Percentiles rank a stretch among this genome's conserved stretches.
Evolutionary conservation across 192 early-diverging fungal species (phyloP).

Genomic region (Spinellus fusiger): DNA sequence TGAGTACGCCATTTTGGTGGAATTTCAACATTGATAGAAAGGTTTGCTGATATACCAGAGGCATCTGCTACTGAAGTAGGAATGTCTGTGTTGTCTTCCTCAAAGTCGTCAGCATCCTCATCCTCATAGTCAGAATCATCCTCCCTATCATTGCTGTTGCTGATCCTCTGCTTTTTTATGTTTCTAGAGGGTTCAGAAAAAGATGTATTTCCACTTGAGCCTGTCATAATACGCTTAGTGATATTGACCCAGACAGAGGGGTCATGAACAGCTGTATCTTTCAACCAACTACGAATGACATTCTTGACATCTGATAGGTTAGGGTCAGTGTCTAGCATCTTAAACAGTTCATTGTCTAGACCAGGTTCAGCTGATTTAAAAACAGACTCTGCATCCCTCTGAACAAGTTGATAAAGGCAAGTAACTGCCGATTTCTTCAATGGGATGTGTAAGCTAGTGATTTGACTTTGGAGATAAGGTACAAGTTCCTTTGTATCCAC

Average conservation of each 20-base stretch:
- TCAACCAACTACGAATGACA: slow-evolving; percentile 55
- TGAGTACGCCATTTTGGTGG: slow-evolving; percentile 75
- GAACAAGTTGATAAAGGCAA: slow-evolving; percentile 80
- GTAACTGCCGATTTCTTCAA: slow-evolving; percentile 74
- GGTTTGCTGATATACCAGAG: slow-evolving; percentile 16
- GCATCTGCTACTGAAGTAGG: slow-evolving; percentile 29
- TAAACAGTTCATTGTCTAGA: slow-evolving; percentile 77
- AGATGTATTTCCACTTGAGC: slow-evolving; percentile 3
- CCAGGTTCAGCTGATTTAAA: slow-evolving; percentile 55
- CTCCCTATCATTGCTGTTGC: slow-evolving; percentile 1
- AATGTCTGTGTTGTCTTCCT: slow-evolving; percentile 31
- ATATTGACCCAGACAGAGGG: slow-evolving; percentile 83
- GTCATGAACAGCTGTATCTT: slow-evolving; percentile 51
- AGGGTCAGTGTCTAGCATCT: slow-evolving; percentile 70
- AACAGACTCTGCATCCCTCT: slow-evolving; percentile 66
- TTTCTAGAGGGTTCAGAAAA: background rate
- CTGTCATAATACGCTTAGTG: slow-evolving; percentile 69
- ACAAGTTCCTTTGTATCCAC: slow-evolving; percentile 62
- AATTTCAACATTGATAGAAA: slow-evolving; percentile 35
- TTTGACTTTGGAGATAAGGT: slow-evolving; percentile 70
- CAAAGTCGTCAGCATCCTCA: slow-evolving; percentile 36
- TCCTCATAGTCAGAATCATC: slow-evolving; percentile 25
- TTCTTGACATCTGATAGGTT: slow-evolving; percentile 50
- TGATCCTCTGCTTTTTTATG: slow-evolving; percentile 20
- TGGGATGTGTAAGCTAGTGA: slow-evolving; percentile 50